phyloP scores from a whole-genome alignment of 2,329 filamentous ascomycete species.

The Alternaria burnsii region DNA sequence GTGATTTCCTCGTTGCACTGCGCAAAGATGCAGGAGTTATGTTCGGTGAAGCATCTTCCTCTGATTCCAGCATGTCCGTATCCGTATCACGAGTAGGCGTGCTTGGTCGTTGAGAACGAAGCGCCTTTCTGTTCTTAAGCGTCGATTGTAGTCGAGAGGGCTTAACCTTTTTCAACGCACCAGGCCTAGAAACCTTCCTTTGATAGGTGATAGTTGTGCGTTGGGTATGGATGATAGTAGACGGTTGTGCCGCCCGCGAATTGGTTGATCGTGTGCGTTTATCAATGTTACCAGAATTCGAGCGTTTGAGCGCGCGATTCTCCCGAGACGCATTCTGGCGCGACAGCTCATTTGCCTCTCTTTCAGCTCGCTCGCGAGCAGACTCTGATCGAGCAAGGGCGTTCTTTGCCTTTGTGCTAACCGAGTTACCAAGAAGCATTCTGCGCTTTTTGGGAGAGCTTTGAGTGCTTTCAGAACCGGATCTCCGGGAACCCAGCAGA shows the following conservation, averaged over 20 bases:
- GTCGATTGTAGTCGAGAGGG: conserved; percentile 19
- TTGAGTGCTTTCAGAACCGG: conserved; percentile 32
- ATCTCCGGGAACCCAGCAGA: conserved; percentile 32
- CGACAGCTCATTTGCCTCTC: conserved; percentile 37
- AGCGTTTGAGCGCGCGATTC: conserved; percentile 42
- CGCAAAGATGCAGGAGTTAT: conserved; percentile 50
- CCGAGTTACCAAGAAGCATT: conserved; percentile 24
- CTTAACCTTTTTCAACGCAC: conserved; percentile 36
- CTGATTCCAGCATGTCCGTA: conserved; percentile 21
- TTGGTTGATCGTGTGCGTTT: conserved; percentile 22
- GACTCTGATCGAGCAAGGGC: conserved; percentile 28
- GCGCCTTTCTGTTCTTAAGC: conserved; percentile 21
- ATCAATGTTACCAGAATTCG: conserved; percentile 19
- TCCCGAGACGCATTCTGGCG: conserved; percentile 45
- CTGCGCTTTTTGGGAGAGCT: conserved; percentile 47
- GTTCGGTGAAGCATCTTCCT: conserved; percentile 40
- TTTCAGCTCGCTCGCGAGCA: conserved; percentile 37
- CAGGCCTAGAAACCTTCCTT: conserved; percentile 31
- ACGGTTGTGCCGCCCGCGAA: conserved; percentile 16
- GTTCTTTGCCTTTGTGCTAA: conserved; percentile 38
- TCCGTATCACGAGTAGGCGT: conserved; percentile 24
- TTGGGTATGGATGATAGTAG: conserved; percentile 28
- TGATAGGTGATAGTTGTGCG: conserved; percentile 37
- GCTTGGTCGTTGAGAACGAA: conserved; percentile 26
- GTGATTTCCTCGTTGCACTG: conserved; percentile 37